Evolutionary conservation across 176 grass and related monocot genomes (phyloP).

Genomic region (Pontederia paniculata): DNA sequence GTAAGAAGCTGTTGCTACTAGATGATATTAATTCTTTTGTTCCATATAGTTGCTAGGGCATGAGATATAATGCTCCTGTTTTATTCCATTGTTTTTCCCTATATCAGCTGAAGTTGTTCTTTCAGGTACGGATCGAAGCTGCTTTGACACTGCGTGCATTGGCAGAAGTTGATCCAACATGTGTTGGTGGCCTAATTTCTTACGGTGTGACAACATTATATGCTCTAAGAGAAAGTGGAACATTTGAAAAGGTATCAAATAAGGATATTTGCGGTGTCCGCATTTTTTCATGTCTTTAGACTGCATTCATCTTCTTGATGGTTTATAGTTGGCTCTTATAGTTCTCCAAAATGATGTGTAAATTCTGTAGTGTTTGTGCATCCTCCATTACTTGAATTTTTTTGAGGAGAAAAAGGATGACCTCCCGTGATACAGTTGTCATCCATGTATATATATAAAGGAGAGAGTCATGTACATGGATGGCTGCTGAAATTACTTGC

Average conservation of each 20-base stretch:
- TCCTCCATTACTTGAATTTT: no score
- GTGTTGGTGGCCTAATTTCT: conserved; percentile 95
- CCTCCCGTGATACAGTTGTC: no score
- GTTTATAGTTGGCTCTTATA: background rate
- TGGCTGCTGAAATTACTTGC: no score
- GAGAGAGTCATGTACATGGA: no score
- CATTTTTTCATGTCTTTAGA: background rate
- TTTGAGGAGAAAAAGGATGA: no score
- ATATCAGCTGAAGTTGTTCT: background rate
- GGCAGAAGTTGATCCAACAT: conserved; percentile 95
- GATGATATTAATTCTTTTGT: background rate
- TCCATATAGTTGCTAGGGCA: no score
- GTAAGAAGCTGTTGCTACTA: background rate
- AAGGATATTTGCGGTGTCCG: background rate
- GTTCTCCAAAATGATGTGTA: background rate
- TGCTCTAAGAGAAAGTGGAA: conserved; percentile 71
- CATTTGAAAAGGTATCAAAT: conserved; percentile 72
- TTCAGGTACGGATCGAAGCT: conserved; percentile 86
- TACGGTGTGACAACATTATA: conserved; percentile 86
- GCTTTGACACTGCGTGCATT: conserved; percentile 90
- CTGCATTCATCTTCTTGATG: background rate
- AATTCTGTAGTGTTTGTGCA: no score
- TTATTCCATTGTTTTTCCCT: background rate
- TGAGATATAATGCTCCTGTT: background rate
- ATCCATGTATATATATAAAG: no score